These are phyloP conservation scores for Scheffersomyces coipomensis DNA, from an alignment of 805 yeast species.

Conservation along the genomic window DNA sequence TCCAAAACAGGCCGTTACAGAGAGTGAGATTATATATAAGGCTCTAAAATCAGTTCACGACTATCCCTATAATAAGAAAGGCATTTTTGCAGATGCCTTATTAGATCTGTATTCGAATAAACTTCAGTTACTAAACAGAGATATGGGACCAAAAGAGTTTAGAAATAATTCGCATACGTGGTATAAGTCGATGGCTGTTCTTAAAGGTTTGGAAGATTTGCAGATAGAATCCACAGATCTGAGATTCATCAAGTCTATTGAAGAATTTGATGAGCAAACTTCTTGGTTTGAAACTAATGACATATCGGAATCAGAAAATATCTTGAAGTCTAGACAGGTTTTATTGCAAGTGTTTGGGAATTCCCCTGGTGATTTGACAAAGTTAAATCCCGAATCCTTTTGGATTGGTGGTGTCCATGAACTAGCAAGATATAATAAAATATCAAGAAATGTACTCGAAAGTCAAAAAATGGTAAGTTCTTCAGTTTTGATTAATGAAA, in stretches of 20 bases:
- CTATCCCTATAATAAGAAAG: slow-evolving; percentile 13
- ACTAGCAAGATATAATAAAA: slow-evolving; percentile 38
- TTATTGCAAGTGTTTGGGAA: slow-evolving; percentile 27
- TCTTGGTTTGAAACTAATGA: slow-evolving; percentile 40
- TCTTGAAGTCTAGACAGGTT: slow-evolving; percentile 42
- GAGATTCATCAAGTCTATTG: slow-evolving; percentile 1
- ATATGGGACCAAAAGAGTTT: slow-evolving; percentile 14
- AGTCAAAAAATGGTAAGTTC: slow-evolving; percentile 53
- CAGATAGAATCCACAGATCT: background rate
- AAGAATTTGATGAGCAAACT: slow-evolving; percentile 14
- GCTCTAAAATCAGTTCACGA: slow-evolving; percentile 49
- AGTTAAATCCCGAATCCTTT: slow-evolving; percentile 4
- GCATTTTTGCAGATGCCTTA: slow-evolving; percentile 17
- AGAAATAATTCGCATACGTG: slow-evolving; percentile 11
- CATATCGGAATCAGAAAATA: slow-evolving; percentile 36
- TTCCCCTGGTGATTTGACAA: background rate
- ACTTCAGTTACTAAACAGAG: slow-evolving; percentile 4
- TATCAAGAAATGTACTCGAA: slow-evolving; percentile 34
- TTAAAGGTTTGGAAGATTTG: slow-evolving; percentile 10
- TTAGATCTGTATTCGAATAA: slow-evolving; percentile 14
- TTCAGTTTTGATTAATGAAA: slow-evolving; percentile 41
- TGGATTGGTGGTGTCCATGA: slow-evolving; percentile 34
- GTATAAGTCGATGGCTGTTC: slow-evolving; percentile 26
- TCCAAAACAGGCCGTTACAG: slow-evolving; percentile 32
- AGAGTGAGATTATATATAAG: slow-evolving; percentile 50